Conservation (phyloP, 1,284 basidiomycete species). For the Irpex sp. region DNA sequence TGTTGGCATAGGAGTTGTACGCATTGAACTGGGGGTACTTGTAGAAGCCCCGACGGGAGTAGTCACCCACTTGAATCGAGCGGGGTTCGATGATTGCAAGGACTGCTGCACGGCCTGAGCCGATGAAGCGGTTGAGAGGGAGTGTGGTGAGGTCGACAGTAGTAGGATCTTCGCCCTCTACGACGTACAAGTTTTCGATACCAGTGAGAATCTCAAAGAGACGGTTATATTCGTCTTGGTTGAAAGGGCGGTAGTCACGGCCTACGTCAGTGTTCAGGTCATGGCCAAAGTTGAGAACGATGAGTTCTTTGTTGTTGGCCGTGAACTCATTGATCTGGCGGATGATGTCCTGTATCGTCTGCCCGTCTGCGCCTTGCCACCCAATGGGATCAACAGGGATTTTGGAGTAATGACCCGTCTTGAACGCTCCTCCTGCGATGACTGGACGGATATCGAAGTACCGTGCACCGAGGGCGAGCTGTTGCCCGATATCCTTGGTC, state of each 20-base stretch:
- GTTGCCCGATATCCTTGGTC: background rate
- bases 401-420: slow-evolving; percentile 4
- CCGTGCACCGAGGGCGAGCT: slow-evolving; percentile 7
- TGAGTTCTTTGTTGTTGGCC: background rate
- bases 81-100: background rate
- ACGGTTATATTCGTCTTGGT: background rate
- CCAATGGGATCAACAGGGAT: background rate
- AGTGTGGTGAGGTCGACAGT: slow-evolving; percentile 3
- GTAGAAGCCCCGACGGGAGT: slow-evolving; percentile 2
- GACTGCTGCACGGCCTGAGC: slow-evolving; percentile 2
- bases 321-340: slow-evolving; percentile 7
- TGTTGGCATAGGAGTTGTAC: slow-evolving; percentile 1
- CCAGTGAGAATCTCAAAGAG: background rate
- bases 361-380: slow-evolving; percentile 4
- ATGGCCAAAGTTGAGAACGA: slow-evolving; percentile 3
- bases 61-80: background rate
- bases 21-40: background rate
- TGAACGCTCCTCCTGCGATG: slow-evolving; percentile 1
- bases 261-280: slow-evolving; percentile 6
- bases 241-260: background rate
- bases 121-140: slow-evolving; percentile 3
- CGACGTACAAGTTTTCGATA: slow-evolving; percentile 1
- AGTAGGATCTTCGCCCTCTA: background rate
- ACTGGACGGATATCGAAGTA: slow-evolving; percentile 10
- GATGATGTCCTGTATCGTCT: slow-evolving; percentile 1